Base-by-base conservation (phyloP, 441 rosid genomes). In the Pelargonium myrrhifolium region DNA sequence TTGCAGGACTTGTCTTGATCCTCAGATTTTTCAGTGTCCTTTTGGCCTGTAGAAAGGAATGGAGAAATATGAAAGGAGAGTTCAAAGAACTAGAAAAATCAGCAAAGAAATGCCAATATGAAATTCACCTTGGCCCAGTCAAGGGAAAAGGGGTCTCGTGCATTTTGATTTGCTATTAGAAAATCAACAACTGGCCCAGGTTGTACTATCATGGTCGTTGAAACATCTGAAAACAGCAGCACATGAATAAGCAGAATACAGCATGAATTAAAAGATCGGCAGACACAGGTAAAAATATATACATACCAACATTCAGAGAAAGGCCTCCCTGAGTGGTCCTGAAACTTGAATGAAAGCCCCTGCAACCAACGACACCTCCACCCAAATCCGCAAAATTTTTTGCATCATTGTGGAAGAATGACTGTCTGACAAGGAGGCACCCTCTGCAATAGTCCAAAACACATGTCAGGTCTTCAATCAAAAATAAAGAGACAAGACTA, bases 191-290 rank as follows among this genome's bases (percentile, higher is more conserved):
- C 79, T 3, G 94, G 90, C 51, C 92, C 96, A 64, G 96, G 96
- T 78, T 84, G 87, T 67, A 91, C 81, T 62, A 87, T 89, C 96
- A 89, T 91, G 14, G 93, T 91, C 2, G 96, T 91, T 1, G 96
- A 89, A 0, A 84, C 96, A 79, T 91, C 96, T 91, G 78, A 18
- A 65, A 40, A 69, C 21, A 61, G 56, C 1, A 66, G 67, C 43
- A 51, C 4, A 64, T 18, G 49, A 66, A n/a, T 20, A 12, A 72
- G 58, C 21, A 15, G 8, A 6, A 51, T 6, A 51, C 0, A 1
- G 2, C 8, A 51, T 1, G 59, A 6, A 53, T 18, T 14, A 0
- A n/a, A 49, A 49, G 56, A 49, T 11, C n/a, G 56, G 9, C 8
- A 15, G 17, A 45, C 4, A 39, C 60, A 20, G 26, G 6, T 1